Base-by-base conservation (phyloP, 352 stramenopile genomes). In the Globisporangium uncinulatum region DNA sequence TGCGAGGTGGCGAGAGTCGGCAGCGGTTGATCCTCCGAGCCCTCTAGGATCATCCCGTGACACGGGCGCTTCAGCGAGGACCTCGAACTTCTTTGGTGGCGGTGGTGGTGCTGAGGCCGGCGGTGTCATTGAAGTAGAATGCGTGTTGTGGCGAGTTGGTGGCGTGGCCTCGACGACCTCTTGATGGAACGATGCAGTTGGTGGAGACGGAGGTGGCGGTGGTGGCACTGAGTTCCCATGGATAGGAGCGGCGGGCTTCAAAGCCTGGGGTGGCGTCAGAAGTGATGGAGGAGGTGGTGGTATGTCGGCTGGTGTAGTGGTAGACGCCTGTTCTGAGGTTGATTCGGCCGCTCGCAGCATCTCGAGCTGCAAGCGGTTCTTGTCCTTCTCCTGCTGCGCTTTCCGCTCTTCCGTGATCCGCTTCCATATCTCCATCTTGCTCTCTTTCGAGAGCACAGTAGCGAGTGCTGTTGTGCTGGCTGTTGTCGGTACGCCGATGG, bases 381-480 rank as follows among this genome's bases (percentile, higher is more conserved):
- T 60, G 5, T 74, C 70, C 11, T 53, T 56, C 42, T 65, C 42
- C 4, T 79, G 67, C 29, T 68, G 59, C 9, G 53, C 54, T 31
- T 71, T 79, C 6, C 76, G 74, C 19, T 86, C 66, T 7, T 79
- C 67, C 42, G 75, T 71, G 51, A 85, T 74, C 1, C 69, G 73
- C 62, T 86, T 86, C 76, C 79, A 87, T 39, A 87, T 71, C 57
- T 85, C 67, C 55, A 87, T 65, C 39, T 87, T 89, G 60, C 47
- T 71, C 19, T 76, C 65, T 49, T 79, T 79, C 1, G 74, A 79
- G 11, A 87, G 53, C 19, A 51, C 51, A 8, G 52, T 31, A 15
- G 56, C 17, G 37, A 20, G 36, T n/a, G 13, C 37, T 29, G 9
- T 3, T 45, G 48, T 31, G 56, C n/a, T 20, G 5, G 29, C 32